Base-by-base conservation (phyloP, 2,329 filamentous ascomycete species). In the Cytospora chrysosperma region DNA sequence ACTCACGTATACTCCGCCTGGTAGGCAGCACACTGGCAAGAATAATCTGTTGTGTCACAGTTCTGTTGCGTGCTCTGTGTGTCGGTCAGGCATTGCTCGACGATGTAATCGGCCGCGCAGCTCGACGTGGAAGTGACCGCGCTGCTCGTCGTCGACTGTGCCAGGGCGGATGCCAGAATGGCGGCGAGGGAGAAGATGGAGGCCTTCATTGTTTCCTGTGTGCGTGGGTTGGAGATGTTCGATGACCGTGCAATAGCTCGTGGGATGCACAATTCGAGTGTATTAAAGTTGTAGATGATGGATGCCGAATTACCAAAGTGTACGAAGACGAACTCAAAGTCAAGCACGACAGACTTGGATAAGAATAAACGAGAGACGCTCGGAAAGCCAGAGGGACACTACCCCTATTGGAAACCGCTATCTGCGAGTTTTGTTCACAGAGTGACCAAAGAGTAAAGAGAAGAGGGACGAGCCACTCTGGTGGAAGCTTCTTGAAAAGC, bases 61-160 rank as follows among this genome's bases (percentile, higher is more conserved):
- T 67, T 66, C 4, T 68, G 62, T 67, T 79, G 72, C 72, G 78
- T 79, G 64, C 69, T 69, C 47, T 68, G 74, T 69, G 82, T 76
- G 61, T 72, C 75, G 37, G 67, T 60, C 26, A 83, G 73, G 70
- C 81, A 83, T 62, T 74, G 68, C 62, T 75, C 74, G 69, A 83
- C 78, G 50, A 83, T 82, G 74, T 78, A 77, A 59, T 80, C 75
- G 68, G 81, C 81, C 10, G 70, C 73, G 69, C 81, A 83, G 56
- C 70, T 70, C 52, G 68, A 66, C 58, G 66, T 65, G 70, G 68
- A 71, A 68, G 75, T 72, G 47, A 77, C 76, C 50, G 72, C 68
- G 64, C 72, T 74, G 56, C 72, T 72, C 65, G 71, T 71, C 68
- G 74, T 74, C 34, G 63, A 62, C 71, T 67, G 70, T 66, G 76